Evolutionary conservation across 768 basidiomycete species (phyloP), one percentile per base, ranked within the genome.

Genomic region (Dendrothele bispora): DNA sequence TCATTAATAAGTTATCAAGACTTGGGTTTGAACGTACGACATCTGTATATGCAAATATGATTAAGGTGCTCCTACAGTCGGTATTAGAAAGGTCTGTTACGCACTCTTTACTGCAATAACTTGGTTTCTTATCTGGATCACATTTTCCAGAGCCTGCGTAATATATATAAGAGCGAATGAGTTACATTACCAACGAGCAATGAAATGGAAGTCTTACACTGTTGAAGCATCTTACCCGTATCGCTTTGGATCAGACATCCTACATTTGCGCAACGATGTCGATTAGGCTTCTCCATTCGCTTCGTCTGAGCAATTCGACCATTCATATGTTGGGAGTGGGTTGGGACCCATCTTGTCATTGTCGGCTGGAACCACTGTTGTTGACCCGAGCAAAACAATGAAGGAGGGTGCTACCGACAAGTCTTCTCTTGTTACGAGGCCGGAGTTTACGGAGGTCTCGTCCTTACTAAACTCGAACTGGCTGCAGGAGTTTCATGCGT

Each of bases 91-190:
- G 20, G 20, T 10, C 11, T 39, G 10, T 8, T 10, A 51, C 54
- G 54, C 58, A 68, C 54, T 61, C 58, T 50, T 60, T 62, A 42
- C 62, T 61, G 47, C 65, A 66, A 43, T 66, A 68, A 27, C 55
- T 56, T 3, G 65, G 67, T 37, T 65, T 68, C 51, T 64, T 63
- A 40, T 65, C 62, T 3, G 29, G 20, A 38, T 68, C 65, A 41
- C 66, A 66, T 43, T 53, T 53, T 30, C 64, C 66, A 11, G 61
- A 42, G 27, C 66, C 64, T 64, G 42, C 8, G 8, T 5, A 20
- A 40, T 43, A 17, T 35, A 18, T n/a, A 39, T 7, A 12, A 37
- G n/a, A n/a, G n/a, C n/a, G n/a, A 39, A 8, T 8, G 37, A 21
- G 20, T n/a, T 7, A 28, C 17, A 29, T 38, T 46, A 22, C 7